These are phyloP conservation scores for Yamadazyma atmosphaerica DNA, from an alignment of 1,139 yeast genomes.

Conservation along the genomic window DNA sequence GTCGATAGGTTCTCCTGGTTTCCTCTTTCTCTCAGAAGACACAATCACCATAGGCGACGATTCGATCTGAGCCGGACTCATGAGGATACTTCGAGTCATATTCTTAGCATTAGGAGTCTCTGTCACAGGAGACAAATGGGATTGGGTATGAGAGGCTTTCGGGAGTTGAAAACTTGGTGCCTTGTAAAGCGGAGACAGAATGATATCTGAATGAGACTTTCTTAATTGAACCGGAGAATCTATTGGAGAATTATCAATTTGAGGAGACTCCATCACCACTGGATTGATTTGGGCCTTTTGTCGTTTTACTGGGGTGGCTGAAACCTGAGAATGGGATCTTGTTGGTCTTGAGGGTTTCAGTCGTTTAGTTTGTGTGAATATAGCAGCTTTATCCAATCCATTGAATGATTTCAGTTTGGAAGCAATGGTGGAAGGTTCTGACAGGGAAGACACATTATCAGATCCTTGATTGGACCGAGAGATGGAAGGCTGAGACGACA, in stretches of 20 bases:
- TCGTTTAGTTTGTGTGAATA: conserved; percentile 8
- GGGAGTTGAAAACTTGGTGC: background rate
- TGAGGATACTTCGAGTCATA: background rate
- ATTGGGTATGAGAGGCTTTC: background rate
- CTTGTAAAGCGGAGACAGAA: conserved; percentile 1
- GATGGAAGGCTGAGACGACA: conserved; percentile 16
- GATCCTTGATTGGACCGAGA: conserved; percentile 6
- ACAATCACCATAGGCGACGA: conserved; percentile 21
- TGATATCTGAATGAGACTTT: background rate
- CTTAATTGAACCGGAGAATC: conserved; percentile 1
- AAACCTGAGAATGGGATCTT: conserved; percentile 14
- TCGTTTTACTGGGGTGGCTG: conserved; percentile 17
- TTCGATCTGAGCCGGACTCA: conserved; percentile 8
- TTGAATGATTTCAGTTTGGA: conserved; percentile 11
- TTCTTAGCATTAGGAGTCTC: background rate
- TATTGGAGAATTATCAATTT: background rate
- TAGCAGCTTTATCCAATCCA: conserved; percentile 7
- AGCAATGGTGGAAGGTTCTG: conserved; percentile 1
- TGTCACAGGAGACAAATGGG: conserved; percentile 1
- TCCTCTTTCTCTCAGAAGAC: conserved; percentile 9
- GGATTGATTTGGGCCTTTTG: background rate
- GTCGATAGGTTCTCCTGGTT: conserved; percentile 40
- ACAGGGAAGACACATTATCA: background rate
- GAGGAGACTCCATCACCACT: background rate
- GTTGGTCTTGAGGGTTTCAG: conserved; percentile 7